Evolutionary conservation across 2,329 filamentous ascomycete genomes (phyloP).

Genomic region (Paradendryphiella salina): DNA sequence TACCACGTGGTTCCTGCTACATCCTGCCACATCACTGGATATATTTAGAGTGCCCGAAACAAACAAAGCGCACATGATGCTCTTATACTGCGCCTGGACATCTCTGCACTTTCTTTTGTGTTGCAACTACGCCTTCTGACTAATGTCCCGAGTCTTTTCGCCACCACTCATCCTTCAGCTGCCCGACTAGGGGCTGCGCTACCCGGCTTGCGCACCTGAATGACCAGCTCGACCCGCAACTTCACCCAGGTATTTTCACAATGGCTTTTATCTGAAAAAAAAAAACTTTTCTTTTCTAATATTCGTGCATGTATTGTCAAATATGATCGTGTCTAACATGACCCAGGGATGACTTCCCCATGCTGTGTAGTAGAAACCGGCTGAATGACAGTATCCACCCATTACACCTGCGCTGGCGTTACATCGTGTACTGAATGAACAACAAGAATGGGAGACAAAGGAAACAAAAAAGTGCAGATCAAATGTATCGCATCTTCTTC

Average conservation of each 20-base stretch:
- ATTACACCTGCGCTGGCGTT: conserved; percentile 13
- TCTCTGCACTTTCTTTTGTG: not conserved
- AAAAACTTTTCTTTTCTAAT: conserved; percentile 11
- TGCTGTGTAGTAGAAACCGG: not conserved
- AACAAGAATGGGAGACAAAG: not conserved
- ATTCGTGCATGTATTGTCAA: conserved; percentile 5
- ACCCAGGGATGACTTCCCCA: not conserved
- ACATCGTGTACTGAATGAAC: conserved; percentile 3
- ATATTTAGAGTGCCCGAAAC: not conserved
- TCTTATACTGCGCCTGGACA: no score
- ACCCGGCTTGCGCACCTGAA: no score
- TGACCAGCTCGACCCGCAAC: not conserved
- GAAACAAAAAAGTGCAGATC: conserved; percentile 11
- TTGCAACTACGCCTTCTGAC: no score
- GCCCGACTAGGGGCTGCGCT: no score
- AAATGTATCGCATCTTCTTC: conserved; percentile 51
- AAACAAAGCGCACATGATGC: not conserved
- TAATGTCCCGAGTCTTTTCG: no score
- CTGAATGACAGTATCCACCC: conserved; percentile 1
- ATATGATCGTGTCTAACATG: conserved; percentile 9
- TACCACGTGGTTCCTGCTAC: not conserved
- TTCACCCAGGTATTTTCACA: not conserved
- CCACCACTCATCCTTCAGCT: no score
- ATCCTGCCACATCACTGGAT: not conserved
- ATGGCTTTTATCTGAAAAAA: not conserved